These are phyloP conservation scores for Aspergillus bombycis DNA, from an alignment of 2,329 filamentous ascomycete species.

Conservation along the genomic window DNA sequence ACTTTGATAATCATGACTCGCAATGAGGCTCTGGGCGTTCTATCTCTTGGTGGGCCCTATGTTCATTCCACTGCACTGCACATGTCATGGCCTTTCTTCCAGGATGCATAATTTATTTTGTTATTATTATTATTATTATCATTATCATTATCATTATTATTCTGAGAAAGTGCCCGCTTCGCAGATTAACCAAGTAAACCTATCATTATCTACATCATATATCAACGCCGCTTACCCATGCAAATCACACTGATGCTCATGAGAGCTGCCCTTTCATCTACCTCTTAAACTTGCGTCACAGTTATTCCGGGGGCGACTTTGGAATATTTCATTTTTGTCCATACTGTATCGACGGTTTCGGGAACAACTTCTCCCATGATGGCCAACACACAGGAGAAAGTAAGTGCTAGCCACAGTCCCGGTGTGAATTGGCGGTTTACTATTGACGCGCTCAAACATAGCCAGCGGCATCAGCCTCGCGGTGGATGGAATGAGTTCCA, in stretches of 20 bases:
- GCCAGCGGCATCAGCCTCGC: background rate
- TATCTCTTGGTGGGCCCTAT: background rate
- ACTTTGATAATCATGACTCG: background rate
- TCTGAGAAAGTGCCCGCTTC: no score
- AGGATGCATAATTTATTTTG: no score
- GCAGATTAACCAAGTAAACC: no score
- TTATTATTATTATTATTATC: no score
- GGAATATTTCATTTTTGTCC: background rate
- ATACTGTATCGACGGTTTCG: background rate
- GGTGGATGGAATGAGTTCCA: constrained; percentile 37
- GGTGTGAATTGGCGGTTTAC: no score
- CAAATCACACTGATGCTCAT: no score
- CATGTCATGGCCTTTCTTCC: no score
- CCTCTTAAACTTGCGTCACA: background rate
- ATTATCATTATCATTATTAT: no score
- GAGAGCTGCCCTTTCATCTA: background rate
- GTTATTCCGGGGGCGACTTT: background rate
- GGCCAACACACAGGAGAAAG: constrained; percentile 15
- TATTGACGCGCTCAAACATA: background rate
- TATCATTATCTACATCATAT: no score
- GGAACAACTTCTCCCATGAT: background rate
- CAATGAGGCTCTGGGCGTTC: background rate
- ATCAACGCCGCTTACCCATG: no score
- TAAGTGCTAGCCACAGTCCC: constrained; percentile 1
- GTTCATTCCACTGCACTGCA: background rate